Evolutionary conservation across 108 stramenopile genomes (phyloP).

Genomic region (Aurantiochytrium sp.): DNA sequence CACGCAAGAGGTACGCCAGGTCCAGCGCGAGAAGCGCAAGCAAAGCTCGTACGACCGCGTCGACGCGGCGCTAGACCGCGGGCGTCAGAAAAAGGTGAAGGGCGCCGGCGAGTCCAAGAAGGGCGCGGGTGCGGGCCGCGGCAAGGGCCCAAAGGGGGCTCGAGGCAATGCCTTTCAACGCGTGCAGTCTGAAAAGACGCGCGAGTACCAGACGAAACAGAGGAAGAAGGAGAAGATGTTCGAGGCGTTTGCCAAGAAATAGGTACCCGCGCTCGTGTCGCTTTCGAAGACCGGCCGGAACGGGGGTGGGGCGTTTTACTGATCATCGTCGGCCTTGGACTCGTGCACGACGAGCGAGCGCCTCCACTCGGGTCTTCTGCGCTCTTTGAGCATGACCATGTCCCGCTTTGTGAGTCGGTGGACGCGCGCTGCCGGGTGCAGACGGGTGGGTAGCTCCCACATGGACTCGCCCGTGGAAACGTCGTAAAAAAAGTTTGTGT

Average conservation of each 20-base stretch:
- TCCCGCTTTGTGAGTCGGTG: background rate
- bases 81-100: conserved; percentile 19
- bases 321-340: background rate
- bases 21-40: background rate
- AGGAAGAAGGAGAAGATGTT: background rate
- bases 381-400: background rate
- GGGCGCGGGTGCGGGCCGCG: background rate
- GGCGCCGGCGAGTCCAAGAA: background rate
- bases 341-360: background rate
- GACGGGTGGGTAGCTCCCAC: background rate
- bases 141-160: background rate
- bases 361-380: background rate
- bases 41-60: background rate
- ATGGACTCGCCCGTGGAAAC: background rate
- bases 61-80: background rate
- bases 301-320: too few species aligned
- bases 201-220: background rate
- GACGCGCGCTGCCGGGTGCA: background rate
- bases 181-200: background rate
- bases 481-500: background rate
- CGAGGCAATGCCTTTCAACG: background rate
- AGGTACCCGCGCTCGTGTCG: too few species aligned
- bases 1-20: background rate
- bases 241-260: background rate
- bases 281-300: too few species aligned